phyloP scores from a whole-genome alignment of 192 early-diverging fungal genomes.

The Linderina pennispora region DNA sequence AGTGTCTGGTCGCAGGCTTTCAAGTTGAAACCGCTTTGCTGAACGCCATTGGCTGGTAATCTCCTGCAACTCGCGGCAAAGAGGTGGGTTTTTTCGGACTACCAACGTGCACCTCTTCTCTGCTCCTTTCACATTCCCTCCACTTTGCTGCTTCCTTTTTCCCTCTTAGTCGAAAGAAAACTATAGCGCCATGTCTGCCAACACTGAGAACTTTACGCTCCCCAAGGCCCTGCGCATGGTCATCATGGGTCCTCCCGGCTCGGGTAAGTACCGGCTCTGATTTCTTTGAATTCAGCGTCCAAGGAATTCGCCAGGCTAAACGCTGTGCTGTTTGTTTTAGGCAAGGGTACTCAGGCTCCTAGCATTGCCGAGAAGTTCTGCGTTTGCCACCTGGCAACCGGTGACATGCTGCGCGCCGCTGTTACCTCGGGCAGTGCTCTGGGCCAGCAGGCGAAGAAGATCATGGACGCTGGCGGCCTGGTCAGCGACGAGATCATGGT shows the following conservation, averaged over 20 bases:
- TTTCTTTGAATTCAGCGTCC: background rate
- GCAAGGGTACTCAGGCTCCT: conserved; percentile 95
- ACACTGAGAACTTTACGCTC: conserved; percentile 35
- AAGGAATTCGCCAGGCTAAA: conserved; percentile 1
- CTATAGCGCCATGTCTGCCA: too few species aligned
- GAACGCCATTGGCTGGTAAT: too few species aligned
- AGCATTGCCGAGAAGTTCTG: conserved; percentile 93
- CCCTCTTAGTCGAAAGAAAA: too few species aligned
- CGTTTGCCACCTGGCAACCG: conserved; percentile 97
- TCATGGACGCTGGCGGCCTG: conserved; percentile 98
- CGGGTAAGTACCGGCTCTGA: conserved; percentile 66
- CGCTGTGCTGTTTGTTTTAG: too few species aligned
- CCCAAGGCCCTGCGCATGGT: conserved; percentile 60
- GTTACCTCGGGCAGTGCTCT: conserved; percentile 87
- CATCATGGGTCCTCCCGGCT: conserved; percentile 91
- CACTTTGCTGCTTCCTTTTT: background rate
- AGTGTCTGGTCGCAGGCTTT: too few species aligned
- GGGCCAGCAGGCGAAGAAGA: conserved; percentile 95
- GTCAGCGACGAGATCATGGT: conserved; percentile 99
- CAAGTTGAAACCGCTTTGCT: too few species aligned
- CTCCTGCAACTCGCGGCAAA: too few species aligned
- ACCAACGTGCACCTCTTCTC: background rate
- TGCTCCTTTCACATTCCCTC: background rate
- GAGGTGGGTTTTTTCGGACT: too few species aligned
- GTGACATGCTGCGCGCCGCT: conserved; percentile 98